Conservation (phyloP, 495 filamentous ascomycete genomes). For the Xylaria flabelliformis region DNA sequence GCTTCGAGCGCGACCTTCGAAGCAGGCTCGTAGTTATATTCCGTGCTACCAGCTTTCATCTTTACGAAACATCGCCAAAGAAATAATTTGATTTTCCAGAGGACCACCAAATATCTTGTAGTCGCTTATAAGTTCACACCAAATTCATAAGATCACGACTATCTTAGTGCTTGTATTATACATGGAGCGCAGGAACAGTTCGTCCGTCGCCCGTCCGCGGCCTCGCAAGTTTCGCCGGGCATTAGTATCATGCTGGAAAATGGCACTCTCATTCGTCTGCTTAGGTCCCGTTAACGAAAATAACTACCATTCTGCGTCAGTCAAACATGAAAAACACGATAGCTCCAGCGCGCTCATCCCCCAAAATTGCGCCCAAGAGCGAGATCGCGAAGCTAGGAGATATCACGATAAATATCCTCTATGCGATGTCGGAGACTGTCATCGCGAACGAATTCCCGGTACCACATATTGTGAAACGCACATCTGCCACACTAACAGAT, state of each 20-base stretch:
- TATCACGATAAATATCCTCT: background rate
- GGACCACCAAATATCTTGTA: too few species aligned
- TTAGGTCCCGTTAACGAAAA: background rate
- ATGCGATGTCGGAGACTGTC: conserved; percentile 15
- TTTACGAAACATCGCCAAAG: background rate
- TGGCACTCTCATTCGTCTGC: background rate
- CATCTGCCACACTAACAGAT: conserved; percentile 1
- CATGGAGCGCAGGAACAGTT: background rate
- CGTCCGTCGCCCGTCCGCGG: background rate
- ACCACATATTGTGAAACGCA: conserved; percentile 1
- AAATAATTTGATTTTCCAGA: background rate
- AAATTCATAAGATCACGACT: background rate
- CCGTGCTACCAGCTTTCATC: background rate
- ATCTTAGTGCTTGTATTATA: background rate
- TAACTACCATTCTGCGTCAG: background rate
- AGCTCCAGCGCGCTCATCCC: background rate
- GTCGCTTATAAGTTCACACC: background rate
- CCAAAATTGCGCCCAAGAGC: background rate
- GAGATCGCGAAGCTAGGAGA: background rate
- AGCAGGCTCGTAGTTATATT: background rate
- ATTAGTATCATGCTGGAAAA: background rate
- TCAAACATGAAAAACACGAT: background rate
- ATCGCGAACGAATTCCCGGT: background rate
- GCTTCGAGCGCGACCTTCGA: too few species aligned
- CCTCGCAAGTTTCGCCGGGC: background rate